Percentiles rank a stretch among this genome's conserved stretches.
Evolutionary conservation across 345 rosid genomes (phyloP).

Genomic region (Eucalyptus viminalis): DNA sequence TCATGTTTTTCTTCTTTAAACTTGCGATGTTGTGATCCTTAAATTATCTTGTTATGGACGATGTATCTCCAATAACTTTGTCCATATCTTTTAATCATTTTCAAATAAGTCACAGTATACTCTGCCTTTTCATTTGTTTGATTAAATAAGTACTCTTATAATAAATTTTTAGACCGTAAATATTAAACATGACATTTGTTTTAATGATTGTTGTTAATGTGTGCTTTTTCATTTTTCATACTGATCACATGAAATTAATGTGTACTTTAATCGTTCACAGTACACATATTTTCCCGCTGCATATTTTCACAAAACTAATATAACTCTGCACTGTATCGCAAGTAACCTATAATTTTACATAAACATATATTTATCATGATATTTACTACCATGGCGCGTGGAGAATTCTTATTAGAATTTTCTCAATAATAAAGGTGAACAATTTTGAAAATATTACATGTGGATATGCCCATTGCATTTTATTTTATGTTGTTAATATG

Average conservation of each 20-base stretch:
- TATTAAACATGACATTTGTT: too few relatives aligned
- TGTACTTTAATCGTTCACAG: neutral
- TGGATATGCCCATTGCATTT: neutral
- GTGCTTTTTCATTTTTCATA: neutral
- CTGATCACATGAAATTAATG: neutral
- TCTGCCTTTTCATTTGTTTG: neutral
- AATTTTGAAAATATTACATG: neutral
- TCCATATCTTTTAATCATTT: too few relatives aligned
- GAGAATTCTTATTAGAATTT: too few relatives aligned
- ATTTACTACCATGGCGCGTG: neutral
- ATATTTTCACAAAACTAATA: neutral
- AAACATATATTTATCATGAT: neutral
- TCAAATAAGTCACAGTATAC: neutral
- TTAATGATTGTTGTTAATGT: neutral
- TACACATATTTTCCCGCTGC: accelerated
- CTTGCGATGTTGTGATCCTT: too few relatives aligned
- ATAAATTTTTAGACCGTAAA: too few relatives aligned
- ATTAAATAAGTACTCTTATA: too few relatives aligned
- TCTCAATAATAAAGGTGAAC: neutral
- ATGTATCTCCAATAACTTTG: too few relatives aligned
- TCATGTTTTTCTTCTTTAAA: neutral
- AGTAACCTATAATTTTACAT: neutral
- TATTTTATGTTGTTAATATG: neutral
- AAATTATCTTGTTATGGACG: too few relatives aligned
- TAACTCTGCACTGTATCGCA: neutral